Conservation (phyloP, 2,329 filamentous ascomycete species). For the Fusarium camptoceras region DNA sequence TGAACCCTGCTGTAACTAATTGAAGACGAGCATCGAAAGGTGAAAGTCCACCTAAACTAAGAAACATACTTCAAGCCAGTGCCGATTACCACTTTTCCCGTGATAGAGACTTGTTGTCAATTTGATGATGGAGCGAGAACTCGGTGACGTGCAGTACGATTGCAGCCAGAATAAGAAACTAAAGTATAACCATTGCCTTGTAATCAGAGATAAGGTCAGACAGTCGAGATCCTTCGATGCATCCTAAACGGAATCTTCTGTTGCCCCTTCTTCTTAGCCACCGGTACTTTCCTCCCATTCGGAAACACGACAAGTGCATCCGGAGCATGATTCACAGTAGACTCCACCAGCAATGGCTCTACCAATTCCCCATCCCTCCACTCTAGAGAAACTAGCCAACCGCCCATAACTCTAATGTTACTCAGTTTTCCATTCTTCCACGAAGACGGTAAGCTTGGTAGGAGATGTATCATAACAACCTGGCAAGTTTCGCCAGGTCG, state of each 20-base stretch:
- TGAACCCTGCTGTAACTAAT: no score
- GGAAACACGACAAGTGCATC: constrained; percentile 25
- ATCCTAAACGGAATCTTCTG: neutral
- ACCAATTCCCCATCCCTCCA: constrained; percentile 21
- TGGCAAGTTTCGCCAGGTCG: neutral
- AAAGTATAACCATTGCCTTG: accelerated
- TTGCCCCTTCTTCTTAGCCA: neutral
- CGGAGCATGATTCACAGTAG: constrained; percentile 3
- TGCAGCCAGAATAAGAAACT: neutral
- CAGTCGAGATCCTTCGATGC: neutral
- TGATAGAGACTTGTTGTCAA: no score
- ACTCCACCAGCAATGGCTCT: neutral
- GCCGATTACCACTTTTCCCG: no score
- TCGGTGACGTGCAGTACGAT: no score
- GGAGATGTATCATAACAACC: constrained; percentile 24
- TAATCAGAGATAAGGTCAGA: accelerated
- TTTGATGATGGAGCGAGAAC: no score
- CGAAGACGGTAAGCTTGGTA: constrained; percentile 32
- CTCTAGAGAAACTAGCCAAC: constrained; percentile 30
- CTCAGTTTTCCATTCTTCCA: constrained; percentile 24
- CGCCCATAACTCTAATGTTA: constrained; percentile 11
- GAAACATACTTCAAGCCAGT: no score
- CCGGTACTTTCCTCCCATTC: neutral
- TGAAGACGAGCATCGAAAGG: no score
- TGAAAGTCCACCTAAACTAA: no score